Base-by-base conservation (phyloP, 2,329 filamentous ascomycete genomes). In the Ophiocordyceps camponoti-floridani region DNA sequence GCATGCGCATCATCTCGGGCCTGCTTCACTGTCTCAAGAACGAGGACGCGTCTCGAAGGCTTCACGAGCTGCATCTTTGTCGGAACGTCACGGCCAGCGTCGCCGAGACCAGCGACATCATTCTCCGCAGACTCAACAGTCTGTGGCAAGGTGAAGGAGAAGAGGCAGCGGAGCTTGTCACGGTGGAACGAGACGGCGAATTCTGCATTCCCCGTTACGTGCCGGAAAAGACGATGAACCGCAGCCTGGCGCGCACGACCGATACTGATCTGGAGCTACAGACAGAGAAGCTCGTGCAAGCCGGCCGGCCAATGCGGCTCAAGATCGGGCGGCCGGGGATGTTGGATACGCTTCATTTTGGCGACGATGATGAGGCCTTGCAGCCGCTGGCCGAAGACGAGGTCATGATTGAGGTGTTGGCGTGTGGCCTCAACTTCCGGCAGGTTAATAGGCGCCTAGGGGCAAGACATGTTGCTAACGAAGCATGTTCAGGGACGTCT, bases 271-370 rank as follows among this genome's bases (percentile, higher is more conserved):
- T 23, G 12, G 11, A n/a, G 37, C 43, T 38, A 4, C 14, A 44
- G 19, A 30, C 27, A 18, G n/a, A 26, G 13, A 30, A 35, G 12
- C 42, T 43, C 18, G 4, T 38, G 31, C 30, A 43, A 31, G 10
- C 33, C 13, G 31, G 31, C 23, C 31, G 42, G 18, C 30, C 30
- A 7, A 14, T 46, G 26, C 41, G 28, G 30, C 26, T 46, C 13
- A 31, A 31, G 14, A 26, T 46, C 18, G 27, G 45, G 8, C 42
- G 41, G 18, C 30, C 38, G 3, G 45, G 45, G 8, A 44, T 46
- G 45, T 42, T 46, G 6, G 45, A 47, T 30, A 44, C 43, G 19
- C 35, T 44, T 26, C 40, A 43, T 26, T 47, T 44, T 35, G 42
- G 27, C 16, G 42, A 38, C 11, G 46, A 47, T 11, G 35, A 19